Evolutionary conservation across 2,329 filamentous ascomycete genomes (phyloP).

Genomic region (Ascochyta koolunga): DNA sequence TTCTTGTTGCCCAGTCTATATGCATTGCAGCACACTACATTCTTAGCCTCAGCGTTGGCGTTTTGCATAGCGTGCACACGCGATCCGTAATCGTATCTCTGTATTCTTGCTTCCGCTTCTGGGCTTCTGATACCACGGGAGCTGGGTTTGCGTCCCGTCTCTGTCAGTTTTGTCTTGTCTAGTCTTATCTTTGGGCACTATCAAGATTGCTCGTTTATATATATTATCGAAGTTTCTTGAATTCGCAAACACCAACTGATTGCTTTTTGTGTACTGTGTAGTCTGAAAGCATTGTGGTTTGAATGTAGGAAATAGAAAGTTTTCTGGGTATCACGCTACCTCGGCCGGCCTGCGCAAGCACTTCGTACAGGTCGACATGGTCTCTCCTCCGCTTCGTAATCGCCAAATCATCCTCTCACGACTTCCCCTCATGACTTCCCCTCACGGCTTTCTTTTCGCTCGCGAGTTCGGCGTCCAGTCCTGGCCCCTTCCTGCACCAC

Average conservation of each 20-base stretch:
- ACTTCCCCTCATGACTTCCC: too few relatives aligned
- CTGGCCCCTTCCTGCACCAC: constrained; percentile 14
- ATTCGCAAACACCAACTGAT: background rate
- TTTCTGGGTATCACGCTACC: background rate
- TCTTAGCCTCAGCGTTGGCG: constrained; percentile 21
- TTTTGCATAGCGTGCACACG: constrained; percentile 24
- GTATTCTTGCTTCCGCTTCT: background rate
- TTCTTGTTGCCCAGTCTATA: background rate
- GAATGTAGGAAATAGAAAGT: background rate
- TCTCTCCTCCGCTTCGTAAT: background rate
- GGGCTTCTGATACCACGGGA: constrained; percentile 16
- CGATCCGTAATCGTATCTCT: background rate
- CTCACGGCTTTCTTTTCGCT: constrained; percentile 26
- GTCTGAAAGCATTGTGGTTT: background rate
- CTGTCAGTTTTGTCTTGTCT: too few relatives aligned
- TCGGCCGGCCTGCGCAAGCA: constrained; percentile 28
- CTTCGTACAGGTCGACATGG: constrained; percentile 27
- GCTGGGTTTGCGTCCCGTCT: background rate
- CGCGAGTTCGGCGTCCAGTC: constrained; percentile 41
- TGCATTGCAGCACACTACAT: background rate
- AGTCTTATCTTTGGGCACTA: constrained; percentile 1
- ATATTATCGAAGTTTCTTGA: background rate
- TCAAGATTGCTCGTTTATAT: background rate
- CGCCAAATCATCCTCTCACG: background rate
- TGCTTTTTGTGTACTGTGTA: background rate